Evolutionary conservation across 2,329 filamentous ascomycete species (phyloP).

Genomic region (Pyrenophora teres): DNA sequence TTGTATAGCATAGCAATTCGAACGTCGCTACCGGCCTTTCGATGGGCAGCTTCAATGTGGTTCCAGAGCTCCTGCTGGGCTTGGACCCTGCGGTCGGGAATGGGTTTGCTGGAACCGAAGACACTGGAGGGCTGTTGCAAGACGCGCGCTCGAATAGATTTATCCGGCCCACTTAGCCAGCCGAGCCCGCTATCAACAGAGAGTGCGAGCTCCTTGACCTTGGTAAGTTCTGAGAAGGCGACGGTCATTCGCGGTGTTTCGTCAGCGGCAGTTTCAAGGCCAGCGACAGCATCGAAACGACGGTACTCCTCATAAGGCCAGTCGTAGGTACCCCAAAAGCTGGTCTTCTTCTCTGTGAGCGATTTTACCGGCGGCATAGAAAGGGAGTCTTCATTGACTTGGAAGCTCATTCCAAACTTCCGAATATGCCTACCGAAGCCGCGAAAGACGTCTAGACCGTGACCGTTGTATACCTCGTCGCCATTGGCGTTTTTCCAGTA

Average conservation of each 20-base stretch:
- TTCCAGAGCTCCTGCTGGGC: conserved; percentile 47
- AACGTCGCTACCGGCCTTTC: conserved; percentile 26
- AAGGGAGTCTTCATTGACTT: conserved; percentile 62
- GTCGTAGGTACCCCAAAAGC: conserved; percentile 68
- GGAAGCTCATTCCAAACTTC: conserved; percentile 70
- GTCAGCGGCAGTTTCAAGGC: conserved; percentile 67
- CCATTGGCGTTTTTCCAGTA: conserved; percentile 51
- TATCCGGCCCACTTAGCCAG: conserved; percentile 67
- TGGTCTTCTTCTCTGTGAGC: conserved; percentile 58
- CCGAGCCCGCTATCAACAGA: conserved; percentile 71
- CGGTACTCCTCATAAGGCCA: conserved; percentile 67
- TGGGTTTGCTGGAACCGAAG: conserved; percentile 51
- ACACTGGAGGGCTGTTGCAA: conserved; percentile 51
- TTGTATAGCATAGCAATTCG: conserved; percentile 37
- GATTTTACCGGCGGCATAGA: conserved; percentile 61
- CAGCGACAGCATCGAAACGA: conserved; percentile 63
- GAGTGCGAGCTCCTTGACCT: conserved; percentile 66
- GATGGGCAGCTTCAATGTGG: conserved; percentile 32
- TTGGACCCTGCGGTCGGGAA: conserved; percentile 47
- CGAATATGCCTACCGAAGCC: conserved; percentile 65
- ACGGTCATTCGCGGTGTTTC: conserved; percentile 65
- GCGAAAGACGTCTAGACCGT: conserved; percentile 65
- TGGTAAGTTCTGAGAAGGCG: conserved; percentile 61
- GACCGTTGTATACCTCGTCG: conserved; percentile 57
- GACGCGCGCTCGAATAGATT: conserved; percentile 55